Evolutionary conservation across 2,329 filamentous ascomycete species (phyloP), one percentile per base, ranked within the genome.

Genomic region (Botrytis sinoallii): DNA sequence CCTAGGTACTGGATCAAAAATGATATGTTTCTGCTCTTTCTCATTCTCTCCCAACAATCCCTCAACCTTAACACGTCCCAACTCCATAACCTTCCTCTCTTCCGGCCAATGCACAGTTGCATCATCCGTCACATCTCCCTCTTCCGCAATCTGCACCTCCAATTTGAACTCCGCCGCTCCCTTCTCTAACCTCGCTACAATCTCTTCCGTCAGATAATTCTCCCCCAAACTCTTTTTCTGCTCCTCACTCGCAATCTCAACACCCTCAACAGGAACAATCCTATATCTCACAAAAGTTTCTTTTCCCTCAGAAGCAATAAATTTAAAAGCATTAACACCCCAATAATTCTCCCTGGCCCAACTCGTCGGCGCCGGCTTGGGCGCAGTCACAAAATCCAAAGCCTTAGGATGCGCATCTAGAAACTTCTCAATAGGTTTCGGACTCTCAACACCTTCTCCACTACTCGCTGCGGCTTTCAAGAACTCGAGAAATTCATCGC

Each of bases 1-100:
- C 71, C 87, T 82, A 8, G 88, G 87, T 68, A 89, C 84, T 1
- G 88, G 88, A 81, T 90, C 88, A 75, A 88, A 89, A 75, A 90
- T 89, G 59, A 87, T 82, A 46, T 82, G 81, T 81, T 88, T 86
- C 81, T 87, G 84, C 81, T 85, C 80, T 72, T 81, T 81, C 73
- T 79, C 78, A 67, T 82, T 83, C 71, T 85, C 82, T 35, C 81
- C 79, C 40, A 84, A 78, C 16, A 85, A 73, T 38, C 79, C 78
- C 35, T 86, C 82, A 16, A 89, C 72, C 73, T 77, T 83, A 12
- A 89, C 77, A 1, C 78, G 83, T 0, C 88, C 88, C 72, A 90
- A 78, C 75, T 87, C 84, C 6, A 88, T 85, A 32, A 87, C 67
- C 75, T 84, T 76, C 55, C 87, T 82, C 6, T 83, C 82, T 55